Evolutionary conservation across 1,139 yeast genomes (phyloP).

Genomic region (Candida labiduridarum): DNA sequence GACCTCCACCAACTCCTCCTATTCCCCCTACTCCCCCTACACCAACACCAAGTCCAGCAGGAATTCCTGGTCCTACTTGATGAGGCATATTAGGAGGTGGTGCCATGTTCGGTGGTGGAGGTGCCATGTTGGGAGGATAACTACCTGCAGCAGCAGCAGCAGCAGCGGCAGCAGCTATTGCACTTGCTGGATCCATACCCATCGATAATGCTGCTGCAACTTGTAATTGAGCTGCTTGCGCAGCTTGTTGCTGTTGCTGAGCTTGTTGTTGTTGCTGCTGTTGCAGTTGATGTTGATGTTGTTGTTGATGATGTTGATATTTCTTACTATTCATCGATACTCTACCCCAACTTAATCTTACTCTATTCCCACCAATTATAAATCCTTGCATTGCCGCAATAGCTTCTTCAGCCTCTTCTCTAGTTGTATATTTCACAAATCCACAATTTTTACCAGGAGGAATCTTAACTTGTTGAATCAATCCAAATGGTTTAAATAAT

Average conservation of each 20-base stretch:
- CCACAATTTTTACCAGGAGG: slow-evolving; percentile 96
- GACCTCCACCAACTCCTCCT: slow-evolving; percentile 4
- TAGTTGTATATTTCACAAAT: slow-evolving; percentile 76
- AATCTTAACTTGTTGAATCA: slow-evolving; percentile 79
- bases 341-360: slow-evolving; percentile 90
- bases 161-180: slow-evolving; percentile 29
- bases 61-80: background rate
- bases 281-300: slow-evolving; percentile 26
- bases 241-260: slow-evolving; percentile 36
- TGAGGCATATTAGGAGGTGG: slow-evolving; percentile 10
- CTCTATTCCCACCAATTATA: slow-evolving; percentile 82
- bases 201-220: slow-evolving; percentile 39
- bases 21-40: background rate
- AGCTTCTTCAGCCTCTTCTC: slow-evolving; percentile 88
- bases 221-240: slow-evolving; percentile 35
- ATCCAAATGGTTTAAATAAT: slow-evolving; percentile 82
- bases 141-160: slow-evolving; percentile 27
- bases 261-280: slow-evolving; percentile 31
- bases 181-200: slow-evolving; percentile 39
- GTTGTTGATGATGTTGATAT: slow-evolving; percentile 39
- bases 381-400: slow-evolving; percentile 92
- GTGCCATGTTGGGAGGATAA: slow-evolving; percentile 16
- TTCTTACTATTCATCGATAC: slow-evolving; percentile 37
- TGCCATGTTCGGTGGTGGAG: slow-evolving; percentile 9
- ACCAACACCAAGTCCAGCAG: background rate